These are phyloP conservation scores for Solanum sparsipilum DNA, from an alignment of 257 asterid genomes.

Conservation along the genomic window DNA sequence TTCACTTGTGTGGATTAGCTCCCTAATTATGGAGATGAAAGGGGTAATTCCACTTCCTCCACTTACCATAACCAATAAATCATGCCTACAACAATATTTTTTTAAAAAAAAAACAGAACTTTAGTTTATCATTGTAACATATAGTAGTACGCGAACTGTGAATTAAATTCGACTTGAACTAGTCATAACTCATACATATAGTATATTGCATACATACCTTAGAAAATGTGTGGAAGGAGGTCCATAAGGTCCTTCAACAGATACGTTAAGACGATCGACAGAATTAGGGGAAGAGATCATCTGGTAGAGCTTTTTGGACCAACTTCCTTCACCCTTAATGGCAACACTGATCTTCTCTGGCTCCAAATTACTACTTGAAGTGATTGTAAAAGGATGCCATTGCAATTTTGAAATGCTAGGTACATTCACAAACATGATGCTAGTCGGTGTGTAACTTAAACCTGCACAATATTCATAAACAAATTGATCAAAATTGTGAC, in stretches of 20 bases:
- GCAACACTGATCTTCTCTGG: conserved; percentile 53
- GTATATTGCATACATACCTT: conserved; percentile 22
- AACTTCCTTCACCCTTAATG: conserved; percentile 66
- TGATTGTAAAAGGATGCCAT: conserved; percentile 88
- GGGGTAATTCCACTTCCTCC: conserved; percentile 98
- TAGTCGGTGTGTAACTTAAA: conserved; percentile 51
- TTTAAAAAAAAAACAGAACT: neutral
- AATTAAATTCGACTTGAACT: neutral
- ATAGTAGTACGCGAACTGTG: neutral
- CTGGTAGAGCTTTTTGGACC: conserved; percentile 61
- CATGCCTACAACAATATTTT: conserved; percentile 35
- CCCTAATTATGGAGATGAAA: conserved; percentile 71
- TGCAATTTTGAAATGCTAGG: conserved; percentile 73
- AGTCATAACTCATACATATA: neutral
- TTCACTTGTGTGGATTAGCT: conserved; percentile 35
- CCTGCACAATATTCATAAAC: conserved; percentile 14
- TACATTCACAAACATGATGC: conserved; percentile 64
- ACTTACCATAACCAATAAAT: conserved; percentile 61
- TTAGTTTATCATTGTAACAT: neutral
- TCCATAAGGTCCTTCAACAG: conserved; percentile 89
- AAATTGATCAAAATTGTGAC: neutral
- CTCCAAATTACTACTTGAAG: conserved; percentile 64
- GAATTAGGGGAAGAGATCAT: conserved; percentile 53
- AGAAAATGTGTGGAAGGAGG: conserved; percentile 57
- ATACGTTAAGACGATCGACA: conserved; percentile 39